Conservation (phyloP, 441 rosid genomes). For the California macrophylla region DNA sequence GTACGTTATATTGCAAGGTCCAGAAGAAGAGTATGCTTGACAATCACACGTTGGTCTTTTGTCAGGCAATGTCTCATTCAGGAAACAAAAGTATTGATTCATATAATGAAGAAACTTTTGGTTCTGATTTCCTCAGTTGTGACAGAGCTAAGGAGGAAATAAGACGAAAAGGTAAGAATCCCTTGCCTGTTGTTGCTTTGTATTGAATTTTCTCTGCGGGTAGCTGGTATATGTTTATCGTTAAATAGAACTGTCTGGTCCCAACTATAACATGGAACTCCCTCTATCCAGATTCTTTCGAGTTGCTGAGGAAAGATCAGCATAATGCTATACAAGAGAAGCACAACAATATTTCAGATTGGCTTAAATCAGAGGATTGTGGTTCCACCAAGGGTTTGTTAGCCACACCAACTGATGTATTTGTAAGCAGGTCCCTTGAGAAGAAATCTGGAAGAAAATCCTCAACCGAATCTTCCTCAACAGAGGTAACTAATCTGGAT, state of each 20-base stretch:
- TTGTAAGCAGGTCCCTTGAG: not conserved
- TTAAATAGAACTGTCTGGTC: not conserved
- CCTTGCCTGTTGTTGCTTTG: constrained; percentile 5
- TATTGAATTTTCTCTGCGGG: constrained; percentile 6
- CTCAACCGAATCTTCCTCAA: not conserved
- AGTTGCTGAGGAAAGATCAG: constrained; percentile 24
- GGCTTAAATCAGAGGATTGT: constrained; percentile 13
- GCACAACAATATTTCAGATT: constrained; percentile 15
- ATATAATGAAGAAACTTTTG: constrained; percentile 15
- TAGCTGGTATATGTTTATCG: constrained; percentile 3
- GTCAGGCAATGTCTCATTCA: constrained; percentile 23
- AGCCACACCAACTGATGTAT: constrained; percentile 8
- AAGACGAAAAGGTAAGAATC: constrained; percentile 21
- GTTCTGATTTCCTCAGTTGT: constrained; percentile 13
- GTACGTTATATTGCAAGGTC: not conserved
- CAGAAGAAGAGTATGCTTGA: not conserved
- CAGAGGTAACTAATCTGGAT: constrained; percentile 3
- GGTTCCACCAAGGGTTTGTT: constrained; percentile 8
- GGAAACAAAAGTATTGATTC: constrained; percentile 17
- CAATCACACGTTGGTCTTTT: not conserved
- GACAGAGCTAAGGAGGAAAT: constrained; percentile 24
- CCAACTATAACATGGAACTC: constrained; percentile 11
- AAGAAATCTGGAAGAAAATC: constrained; percentile 13
- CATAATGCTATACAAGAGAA: constrained; percentile 20
- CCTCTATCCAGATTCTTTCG: constrained; percentile 22